These are phyloP conservation scores for Cadophora sp. DNA, from an alignment of 2,329 filamentous ascomycete genomes.

Conservation along the genomic window DNA sequence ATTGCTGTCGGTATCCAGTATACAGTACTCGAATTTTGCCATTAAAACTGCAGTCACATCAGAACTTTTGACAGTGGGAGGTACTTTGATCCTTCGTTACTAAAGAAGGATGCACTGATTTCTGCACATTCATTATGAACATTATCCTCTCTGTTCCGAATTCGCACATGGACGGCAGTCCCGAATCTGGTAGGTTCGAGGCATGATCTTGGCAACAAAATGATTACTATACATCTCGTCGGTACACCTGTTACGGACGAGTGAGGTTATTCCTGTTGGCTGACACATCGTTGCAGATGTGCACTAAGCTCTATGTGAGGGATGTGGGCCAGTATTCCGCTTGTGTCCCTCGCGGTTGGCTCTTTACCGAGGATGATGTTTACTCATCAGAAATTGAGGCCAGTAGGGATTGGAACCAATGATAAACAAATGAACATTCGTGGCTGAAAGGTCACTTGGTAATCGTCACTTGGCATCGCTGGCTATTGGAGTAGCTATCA, in stretches of 20 bases:
- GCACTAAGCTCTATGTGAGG: neutral
- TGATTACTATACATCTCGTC: neutral
- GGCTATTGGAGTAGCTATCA: no score
- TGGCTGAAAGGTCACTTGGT: neutral
- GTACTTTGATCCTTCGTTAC: no score
- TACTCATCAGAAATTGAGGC: conserved; percentile 7
- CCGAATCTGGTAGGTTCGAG: neutral
- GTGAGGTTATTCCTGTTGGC: neutral
- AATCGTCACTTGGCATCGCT: no score
- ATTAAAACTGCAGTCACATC: neutral
- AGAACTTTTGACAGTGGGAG: no score
- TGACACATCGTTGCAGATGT: neutral
- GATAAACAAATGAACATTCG: neutral
- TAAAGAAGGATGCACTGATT: no score
- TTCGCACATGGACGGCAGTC: neutral
- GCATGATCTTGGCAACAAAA: neutral
- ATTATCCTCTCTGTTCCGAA: neutral
- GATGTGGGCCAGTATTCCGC: neutral
- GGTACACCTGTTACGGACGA: neutral
- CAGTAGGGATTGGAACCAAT: neutral
- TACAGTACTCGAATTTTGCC: neutral
- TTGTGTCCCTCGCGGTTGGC: neutral
- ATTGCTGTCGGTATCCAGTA: neutral
- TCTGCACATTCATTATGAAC: neutral
- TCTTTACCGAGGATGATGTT: neutral